These are phyloP conservation scores for Aphanocladium album DNA, from an alignment of 2,329 filamentous ascomycete species.

Conservation along the genomic window DNA sequence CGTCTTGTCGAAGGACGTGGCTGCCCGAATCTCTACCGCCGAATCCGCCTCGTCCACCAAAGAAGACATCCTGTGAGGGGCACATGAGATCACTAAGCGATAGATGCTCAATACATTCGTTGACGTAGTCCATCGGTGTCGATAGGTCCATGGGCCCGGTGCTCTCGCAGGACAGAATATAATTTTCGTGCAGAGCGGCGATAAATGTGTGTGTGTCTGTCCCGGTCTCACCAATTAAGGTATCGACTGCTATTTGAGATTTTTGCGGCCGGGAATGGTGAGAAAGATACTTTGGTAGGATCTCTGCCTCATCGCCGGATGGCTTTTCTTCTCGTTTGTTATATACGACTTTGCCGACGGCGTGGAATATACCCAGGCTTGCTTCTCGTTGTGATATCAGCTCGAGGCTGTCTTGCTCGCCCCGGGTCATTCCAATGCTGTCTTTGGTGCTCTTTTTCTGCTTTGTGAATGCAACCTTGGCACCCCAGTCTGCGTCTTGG, in stretches of 20 bases:
- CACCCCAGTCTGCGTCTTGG: constrained; percentile 67
- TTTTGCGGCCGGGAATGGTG: constrained; percentile 54
- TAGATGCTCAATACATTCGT: constrained; percentile 78
- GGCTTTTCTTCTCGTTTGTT: constrained; percentile 70
- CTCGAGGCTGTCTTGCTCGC: constrained; percentile 74
- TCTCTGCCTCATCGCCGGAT: constrained; percentile 40
- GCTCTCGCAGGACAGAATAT: constrained; percentile 73
- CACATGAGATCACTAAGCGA: constrained; percentile 85
- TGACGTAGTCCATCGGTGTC: constrained; percentile 70
- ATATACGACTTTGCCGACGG: constrained; percentile 91
- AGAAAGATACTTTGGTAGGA: constrained; percentile 54
- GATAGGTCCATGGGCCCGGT: constrained; percentile 43
- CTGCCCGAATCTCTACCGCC: constrained; percentile 53
- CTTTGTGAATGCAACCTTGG: constrained; percentile 67
- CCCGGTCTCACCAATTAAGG: constrained; percentile 85
- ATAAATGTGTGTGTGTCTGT: constrained; percentile 90
- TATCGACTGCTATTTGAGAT: constrained; percentile 64
- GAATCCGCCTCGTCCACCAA: constrained; percentile 54
- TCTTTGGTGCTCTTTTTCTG: constrained; percentile 57
- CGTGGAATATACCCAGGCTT: constrained; percentile 90
- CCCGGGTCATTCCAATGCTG: constrained; percentile 59
- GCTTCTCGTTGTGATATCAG: constrained; percentile 82
- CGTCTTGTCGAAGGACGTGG: constrained; percentile 82
- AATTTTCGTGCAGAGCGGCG: constrained; percentile 90
- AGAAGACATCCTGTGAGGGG: constrained; percentile 64